These are phyloP conservation scores for Pseudonitzschia delicatissima DNA, from an alignment of 108 stramenopile species.

Conservation along the genomic window DNA sequence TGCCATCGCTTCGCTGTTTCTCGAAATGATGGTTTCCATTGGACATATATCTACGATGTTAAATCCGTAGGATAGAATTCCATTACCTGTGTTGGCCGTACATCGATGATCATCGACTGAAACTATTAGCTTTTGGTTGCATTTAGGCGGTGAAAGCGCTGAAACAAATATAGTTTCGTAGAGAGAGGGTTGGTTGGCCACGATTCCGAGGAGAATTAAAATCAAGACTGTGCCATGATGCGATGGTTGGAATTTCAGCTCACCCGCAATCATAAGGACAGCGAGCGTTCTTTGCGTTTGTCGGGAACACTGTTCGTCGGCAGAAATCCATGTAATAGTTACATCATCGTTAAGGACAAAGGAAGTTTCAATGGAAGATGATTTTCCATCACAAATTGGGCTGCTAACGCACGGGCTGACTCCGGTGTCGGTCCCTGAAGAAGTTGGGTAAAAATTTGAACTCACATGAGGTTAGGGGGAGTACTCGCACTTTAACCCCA, in stretches of 20 bases:
- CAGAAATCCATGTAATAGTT: too few species aligned
- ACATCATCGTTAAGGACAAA: too few species aligned
- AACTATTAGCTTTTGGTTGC: not conserved
- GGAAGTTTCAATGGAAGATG: too few species aligned
- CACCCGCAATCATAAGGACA: not conserved
- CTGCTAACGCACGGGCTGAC: too few species aligned
- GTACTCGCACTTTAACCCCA: too few species aligned
- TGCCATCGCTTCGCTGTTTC: not conserved
- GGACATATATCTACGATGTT: not conserved
- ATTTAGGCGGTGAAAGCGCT: not conserved
- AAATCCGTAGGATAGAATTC: not conserved
- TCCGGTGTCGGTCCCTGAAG: too few species aligned
- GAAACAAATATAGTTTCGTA: not conserved
- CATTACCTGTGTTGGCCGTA: not conserved
- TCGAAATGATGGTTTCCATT: not conserved
- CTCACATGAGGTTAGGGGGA: too few species aligned
- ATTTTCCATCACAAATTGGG: too few species aligned
- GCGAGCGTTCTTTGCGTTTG: too few species aligned
- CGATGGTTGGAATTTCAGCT: not conserved
- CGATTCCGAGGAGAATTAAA: not conserved
- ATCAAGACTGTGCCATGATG: not conserved
- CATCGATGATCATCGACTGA: not conserved
- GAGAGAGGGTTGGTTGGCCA: not conserved
- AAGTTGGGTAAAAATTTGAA: too few species aligned
- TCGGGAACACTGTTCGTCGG: too few species aligned